A percentile compares a stretch with the other conserved stretches of the same genome.
Evolutionary conservation across 306 rosid species (phyloP).

Genomic region (Vigna unguiculata): DNA sequence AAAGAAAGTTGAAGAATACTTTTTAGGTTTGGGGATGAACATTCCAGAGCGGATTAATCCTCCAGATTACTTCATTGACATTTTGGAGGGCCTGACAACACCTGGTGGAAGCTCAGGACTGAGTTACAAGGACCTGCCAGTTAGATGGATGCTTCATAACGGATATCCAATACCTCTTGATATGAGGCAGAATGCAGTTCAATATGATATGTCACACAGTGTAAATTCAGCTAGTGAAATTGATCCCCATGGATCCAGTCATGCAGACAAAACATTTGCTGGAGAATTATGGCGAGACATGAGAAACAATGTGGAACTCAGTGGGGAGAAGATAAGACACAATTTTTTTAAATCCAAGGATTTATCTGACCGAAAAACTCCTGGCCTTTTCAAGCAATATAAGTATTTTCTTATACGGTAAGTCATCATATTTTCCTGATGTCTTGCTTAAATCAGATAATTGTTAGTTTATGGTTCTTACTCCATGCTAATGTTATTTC

Average conservation of each 20-base stretch:
- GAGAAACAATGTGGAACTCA: conserved; percentile 65
- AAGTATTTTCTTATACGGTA: conserved; percentile 91
- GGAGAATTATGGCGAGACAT: conserved; percentile 94
- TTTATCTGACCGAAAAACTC: conserved; percentile 77
- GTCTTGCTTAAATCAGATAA: conserved; percentile 13
- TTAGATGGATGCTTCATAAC: conserved; percentile 91
- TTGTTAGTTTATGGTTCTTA: conserved; percentile 35
- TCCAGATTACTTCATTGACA: conserved; percentile 91
- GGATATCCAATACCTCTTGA: conserved; percentile 84
- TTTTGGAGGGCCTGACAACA: conserved; percentile 79
- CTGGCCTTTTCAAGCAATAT: conserved; percentile 77
- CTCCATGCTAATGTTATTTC: conserved; percentile 42
- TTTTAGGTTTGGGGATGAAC: conserved; percentile 75
- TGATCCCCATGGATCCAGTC: conserved; percentile 42
- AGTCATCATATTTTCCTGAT: conserved; percentile 35
- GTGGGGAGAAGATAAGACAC: conserved; percentile 67
- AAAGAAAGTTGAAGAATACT: conserved; percentile 84
- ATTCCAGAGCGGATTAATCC: conserved; percentile 92
- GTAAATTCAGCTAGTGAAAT: conserved; percentile 49
- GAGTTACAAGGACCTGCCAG: conserved; percentile 71
- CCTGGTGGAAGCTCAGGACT: conserved; percentile 63
- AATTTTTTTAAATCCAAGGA: conserved; percentile 77
- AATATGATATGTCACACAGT: conserved; percentile 46
- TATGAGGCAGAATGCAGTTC: conserved; percentile 59
- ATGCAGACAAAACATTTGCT: conserved; percentile 65